A percentile compares a stretch with the other conserved stretches of the same genome.
These are phyloP conservation scores for Epichloe uncinata DNA, from an alignment of 2,329 filamentous ascomycete species.

Conservation along the genomic window DNA sequence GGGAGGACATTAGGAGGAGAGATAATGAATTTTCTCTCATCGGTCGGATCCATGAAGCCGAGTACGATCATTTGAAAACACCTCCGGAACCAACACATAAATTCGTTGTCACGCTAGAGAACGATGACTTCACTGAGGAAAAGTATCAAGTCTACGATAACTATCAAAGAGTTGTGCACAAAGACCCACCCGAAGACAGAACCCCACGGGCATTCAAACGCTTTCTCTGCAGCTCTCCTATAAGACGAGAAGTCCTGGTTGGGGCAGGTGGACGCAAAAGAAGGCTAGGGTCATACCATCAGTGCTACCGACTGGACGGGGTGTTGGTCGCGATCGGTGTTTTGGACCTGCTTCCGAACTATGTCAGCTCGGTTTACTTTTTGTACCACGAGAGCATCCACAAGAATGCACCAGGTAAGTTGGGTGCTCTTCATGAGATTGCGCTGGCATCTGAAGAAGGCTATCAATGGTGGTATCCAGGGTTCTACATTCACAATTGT, in stretches of 20 bases:
- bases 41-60: slow-evolving; percentile 56
- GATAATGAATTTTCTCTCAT: slow-evolving; percentile 55
- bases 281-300: slow-evolving; percentile 61
- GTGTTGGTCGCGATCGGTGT: slow-evolving; percentile 63
- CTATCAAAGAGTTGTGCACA: slow-evolving; percentile 62
- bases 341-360: slow-evolving; percentile 61
- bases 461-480: slow-evolving; percentile 67
- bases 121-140: slow-evolving; percentile 58
- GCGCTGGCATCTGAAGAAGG: slow-evolving; percentile 53
- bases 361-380: slow-evolving; percentile 73
- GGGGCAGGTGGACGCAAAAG: slow-evolving; percentile 36
- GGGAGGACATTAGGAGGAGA: slow-evolving; percentile 48
- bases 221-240: slow-evolving; percentile 62
- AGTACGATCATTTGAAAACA: slow-evolving; percentile 38
- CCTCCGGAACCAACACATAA: slow-evolving; percentile 53
- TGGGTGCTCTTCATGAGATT: slow-evolving; percentile 63
- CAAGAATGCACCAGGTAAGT: slow-evolving; percentile 56
- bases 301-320: slow-evolving; percentile 69
- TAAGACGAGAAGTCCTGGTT: slow-evolving; percentile 33
- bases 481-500: slow-evolving; percentile 72
- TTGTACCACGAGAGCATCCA: slow-evolving; percentile 67
- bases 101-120: slow-evolving; percentile 57
- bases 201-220: slow-evolving; percentile 48
- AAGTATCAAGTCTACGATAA: slow-evolving; percentile 62
- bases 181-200: slow-evolving; percentile 48